A percentile compares a stretch with the other conserved stretches of the same genome.
These are phyloP conservation scores for Chrysopogon serrulatus DNA, from an alignment of 176 grass and related monocot genomes.

Conservation along the genomic window DNA sequence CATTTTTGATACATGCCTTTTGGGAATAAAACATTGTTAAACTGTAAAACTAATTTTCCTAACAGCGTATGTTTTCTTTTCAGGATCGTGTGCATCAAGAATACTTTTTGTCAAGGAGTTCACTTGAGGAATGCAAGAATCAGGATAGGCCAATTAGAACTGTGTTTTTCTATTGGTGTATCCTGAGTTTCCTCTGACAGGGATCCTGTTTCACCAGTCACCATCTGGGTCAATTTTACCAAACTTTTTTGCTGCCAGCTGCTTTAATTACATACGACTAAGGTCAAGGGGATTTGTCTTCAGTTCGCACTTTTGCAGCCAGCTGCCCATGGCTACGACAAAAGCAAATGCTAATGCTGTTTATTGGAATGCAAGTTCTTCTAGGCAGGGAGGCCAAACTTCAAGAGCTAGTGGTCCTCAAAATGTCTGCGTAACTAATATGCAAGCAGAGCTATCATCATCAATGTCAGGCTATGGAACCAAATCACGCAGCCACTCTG, in stretches of 20 bases:
- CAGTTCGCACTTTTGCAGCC: not conserved
- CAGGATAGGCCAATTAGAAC: slow-evolving; percentile 1
- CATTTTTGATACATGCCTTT: not conserved
- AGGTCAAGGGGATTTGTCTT: not conserved
- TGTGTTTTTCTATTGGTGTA: slow-evolving; percentile 8
- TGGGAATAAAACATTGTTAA: not conserved
- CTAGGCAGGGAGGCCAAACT: not conserved
- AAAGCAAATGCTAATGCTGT: not conserved
- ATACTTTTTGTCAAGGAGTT: slow-evolving; percentile 1
- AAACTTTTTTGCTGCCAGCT: not conserved
- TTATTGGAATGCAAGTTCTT: not conserved
- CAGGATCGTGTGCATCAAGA: slow-evolving; percentile 7
- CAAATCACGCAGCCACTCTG: not conserved
- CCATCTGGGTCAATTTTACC: not conserved
- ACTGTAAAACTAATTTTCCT: not conserved
- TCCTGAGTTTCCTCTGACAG: slow-evolving; percentile 27
- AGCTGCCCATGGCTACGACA: not conserved
- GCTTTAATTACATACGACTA: not conserved
- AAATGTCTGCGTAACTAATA: not conserved
- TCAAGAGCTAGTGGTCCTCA: not conserved
- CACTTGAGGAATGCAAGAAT: slow-evolving; percentile 31
- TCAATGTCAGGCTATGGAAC: not conserved
- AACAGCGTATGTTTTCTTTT: slow-evolving; percentile 4
- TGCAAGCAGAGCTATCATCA: not conserved
- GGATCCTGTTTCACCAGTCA: not conserved